Evolutionary conservation across 1,139 yeast species (phyloP).

Genomic region (Candida sojae): DNA sequence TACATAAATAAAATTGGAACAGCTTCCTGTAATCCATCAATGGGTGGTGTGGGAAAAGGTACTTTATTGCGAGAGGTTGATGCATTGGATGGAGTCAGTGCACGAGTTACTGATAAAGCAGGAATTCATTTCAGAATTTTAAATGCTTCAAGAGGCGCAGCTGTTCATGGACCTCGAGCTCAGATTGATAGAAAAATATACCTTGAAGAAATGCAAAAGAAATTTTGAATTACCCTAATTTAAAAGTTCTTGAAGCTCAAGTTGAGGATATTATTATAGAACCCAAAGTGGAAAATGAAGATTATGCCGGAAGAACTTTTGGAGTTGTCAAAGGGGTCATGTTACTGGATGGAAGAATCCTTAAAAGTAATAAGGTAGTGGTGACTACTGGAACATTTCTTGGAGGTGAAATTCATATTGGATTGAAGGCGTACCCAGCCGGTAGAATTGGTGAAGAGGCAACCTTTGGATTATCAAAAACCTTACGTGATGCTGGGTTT

Average conservation of each 20-base stretch:
- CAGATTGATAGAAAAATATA: constrained; percentile 89
- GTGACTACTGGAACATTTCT: constrained; percentile 96
- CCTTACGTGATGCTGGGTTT: constrained; percentile 77
- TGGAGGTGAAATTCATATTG: constrained; percentile 93
- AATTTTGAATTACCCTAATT: constrained; percentile 58
- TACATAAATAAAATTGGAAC: constrained; percentile 76
- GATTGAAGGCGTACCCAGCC: constrained; percentile 75
- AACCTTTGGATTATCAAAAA: constrained; percentile 82
- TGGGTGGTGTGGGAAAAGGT: constrained; percentile 99
- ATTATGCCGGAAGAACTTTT: constrained; percentile 34
- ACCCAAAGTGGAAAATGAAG: constrained; percentile 22
- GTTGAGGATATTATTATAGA: constrained; percentile 86
- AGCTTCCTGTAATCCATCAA: constrained; percentile 95
- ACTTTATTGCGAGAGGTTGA: constrained; percentile 90
- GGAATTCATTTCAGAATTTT: constrained; percentile 91
- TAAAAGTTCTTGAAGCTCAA: constrained; percentile 67
- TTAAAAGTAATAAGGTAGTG: constrained; percentile 69
- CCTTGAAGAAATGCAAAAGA: constrained; percentile 76
- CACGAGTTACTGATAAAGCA: constrained; percentile 82
- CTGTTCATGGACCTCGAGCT: constrained; percentile 98
- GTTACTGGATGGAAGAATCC: constrained; percentile 62
- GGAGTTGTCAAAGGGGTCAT: constrained; percentile 69
- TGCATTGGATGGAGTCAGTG: constrained; percentile 92
- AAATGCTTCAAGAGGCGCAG: constrained; percentile 90
- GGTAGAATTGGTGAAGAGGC: constrained; percentile 95